These are phyloP conservation scores for Pestalotiopsis sp. DNA, from an alignment of 2,329 filamentous ascomycete species.

Conservation along the genomic window DNA sequence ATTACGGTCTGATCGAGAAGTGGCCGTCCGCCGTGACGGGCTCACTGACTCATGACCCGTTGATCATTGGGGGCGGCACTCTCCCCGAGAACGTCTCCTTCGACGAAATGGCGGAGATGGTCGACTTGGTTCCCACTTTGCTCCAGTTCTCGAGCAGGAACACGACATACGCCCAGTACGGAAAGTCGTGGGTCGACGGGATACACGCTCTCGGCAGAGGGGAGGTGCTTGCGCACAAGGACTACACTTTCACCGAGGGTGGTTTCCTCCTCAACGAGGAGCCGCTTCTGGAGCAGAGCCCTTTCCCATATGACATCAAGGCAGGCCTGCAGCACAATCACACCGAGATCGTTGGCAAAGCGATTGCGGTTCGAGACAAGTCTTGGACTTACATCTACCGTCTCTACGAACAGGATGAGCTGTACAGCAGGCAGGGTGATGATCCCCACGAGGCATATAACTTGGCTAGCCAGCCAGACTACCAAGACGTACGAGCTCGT, in stretches of 20 bases:
- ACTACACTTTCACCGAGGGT: conserved; percentile 35
- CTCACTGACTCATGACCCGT: conserved; percentile 40
- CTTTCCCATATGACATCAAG: conserved; percentile 48
- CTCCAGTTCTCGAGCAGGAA: conserved; percentile 37
- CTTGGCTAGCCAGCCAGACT: conserved; percentile 29
- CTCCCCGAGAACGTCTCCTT: background rate
- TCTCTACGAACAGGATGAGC: conserved; percentile 43
- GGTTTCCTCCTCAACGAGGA: conserved; percentile 45
- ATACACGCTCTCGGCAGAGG: background rate
- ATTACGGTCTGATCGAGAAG: conserved; percentile 48
- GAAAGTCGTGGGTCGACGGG: conserved; percentile 24
- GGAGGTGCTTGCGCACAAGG: background rate
- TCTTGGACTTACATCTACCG: conserved; percentile 44
- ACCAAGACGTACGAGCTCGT: conserved; percentile 21
- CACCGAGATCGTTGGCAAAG: conserved; percentile 40
- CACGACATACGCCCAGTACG: conserved; percentile 41
- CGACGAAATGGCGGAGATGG: conserved; percentile 41
- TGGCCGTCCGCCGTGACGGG: conserved; percentile 46
- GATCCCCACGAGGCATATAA: conserved; percentile 41
- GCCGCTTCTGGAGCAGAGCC: conserved; percentile 42
- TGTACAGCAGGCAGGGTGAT: conserved; percentile 40
- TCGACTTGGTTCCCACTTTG: conserved; percentile 44
- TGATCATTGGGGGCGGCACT: conserved; percentile 36
- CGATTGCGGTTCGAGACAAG: conserved; percentile 29
- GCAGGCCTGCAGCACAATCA: conserved; percentile 44